These are phyloP conservation scores for Lenwebbia sp. DNA, from an alignment of 345 rosid species.

Conservation along the genomic window DNA sequence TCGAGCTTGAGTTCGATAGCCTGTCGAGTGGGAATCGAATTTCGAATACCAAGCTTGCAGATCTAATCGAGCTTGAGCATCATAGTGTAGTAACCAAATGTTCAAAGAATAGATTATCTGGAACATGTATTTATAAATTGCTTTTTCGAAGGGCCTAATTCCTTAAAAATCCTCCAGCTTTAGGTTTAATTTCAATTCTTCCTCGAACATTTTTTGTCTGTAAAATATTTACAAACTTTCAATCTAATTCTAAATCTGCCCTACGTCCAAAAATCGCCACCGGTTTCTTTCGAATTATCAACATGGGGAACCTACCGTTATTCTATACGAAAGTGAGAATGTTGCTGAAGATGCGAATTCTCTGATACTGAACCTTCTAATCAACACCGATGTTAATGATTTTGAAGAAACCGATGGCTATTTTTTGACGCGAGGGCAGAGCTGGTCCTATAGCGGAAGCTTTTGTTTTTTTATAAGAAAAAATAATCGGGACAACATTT, in stretches of 20 bases:
- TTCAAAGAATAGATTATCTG: background rate
- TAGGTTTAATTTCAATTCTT: accelerated
- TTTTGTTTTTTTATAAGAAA: background rate
- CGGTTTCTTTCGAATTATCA: background rate
- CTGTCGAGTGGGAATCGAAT: background rate
- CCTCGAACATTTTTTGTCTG: background rate
- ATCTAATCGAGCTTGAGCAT: background rate
- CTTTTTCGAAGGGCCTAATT: accelerated
- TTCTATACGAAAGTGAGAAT: background rate
- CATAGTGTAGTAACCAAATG: background rate
- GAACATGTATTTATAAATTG: background rate
- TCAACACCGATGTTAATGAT: accelerated
- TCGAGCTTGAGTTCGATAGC: background rate
- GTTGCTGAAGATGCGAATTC: background rate
- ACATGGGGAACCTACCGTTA: background rate
- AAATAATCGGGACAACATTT: background rate
- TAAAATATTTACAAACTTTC: background rate
- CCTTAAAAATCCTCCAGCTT: accelerated
- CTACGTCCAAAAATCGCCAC: accelerated
- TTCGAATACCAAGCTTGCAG: accelerated
- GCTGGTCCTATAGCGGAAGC: too few species aligned
- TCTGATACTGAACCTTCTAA: background rate
- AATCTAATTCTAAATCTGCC: accelerated
- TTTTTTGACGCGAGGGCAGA: background rate
- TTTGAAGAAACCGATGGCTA: accelerated